Evolutionary conservation across 1,284 basidiomycete genomes (phyloP), one percentile per base, ranked within the genome.

Genomic region (Taiwanofungus camphoratus): DNA sequence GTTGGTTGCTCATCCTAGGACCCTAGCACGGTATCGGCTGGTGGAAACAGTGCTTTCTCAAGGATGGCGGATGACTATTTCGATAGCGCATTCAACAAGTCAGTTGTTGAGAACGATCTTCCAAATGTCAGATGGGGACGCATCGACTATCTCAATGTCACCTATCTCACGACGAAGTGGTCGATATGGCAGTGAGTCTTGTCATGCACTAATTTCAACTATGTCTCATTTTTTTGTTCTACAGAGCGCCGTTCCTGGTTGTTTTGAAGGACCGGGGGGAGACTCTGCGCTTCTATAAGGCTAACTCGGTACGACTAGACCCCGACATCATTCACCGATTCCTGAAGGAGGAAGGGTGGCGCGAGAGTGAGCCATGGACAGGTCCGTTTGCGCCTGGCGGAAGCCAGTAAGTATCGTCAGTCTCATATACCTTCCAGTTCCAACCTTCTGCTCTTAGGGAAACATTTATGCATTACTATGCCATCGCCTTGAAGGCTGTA

Each of bases 131-230:
- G 75, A 41, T 90, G 82, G 74, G 87, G 76, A 38, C 78, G 87
- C 45, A 79, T 90, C 45, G 85, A 90, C 65, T 90, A 90, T 60
- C 64, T 88, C 51, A 80, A 84, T 49, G 87, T 89, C 49, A 90
- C 87, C 2, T 65, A 69, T 41, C 61, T 90, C 51, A 90, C 87
- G 33, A 88, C 86, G 4, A 86, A 84, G 57, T 90, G 87, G 87
- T 70, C 58, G 31, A 62, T 90, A 39, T 90, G 87, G 87, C 74
- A 76, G 87, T 88, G 58, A 49, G 82, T 53, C 16, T 24, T 15
- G 42, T 30, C 12, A 31, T 9, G 20, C 33, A 24, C 30, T 43
- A 6, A 9, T 36, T 34, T 31, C 31, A 33, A 16, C 21, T 16
- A 43, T 26, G 15, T 33, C 34, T 39, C 18, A 33, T 32, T 36